A percentile compares a stretch with the other conserved stretches of the same genome.
These are phyloP conservation scores for Quercus aquifolioides DNA, from an alignment of 306 rosid species.

Conservation along the genomic window DNA sequence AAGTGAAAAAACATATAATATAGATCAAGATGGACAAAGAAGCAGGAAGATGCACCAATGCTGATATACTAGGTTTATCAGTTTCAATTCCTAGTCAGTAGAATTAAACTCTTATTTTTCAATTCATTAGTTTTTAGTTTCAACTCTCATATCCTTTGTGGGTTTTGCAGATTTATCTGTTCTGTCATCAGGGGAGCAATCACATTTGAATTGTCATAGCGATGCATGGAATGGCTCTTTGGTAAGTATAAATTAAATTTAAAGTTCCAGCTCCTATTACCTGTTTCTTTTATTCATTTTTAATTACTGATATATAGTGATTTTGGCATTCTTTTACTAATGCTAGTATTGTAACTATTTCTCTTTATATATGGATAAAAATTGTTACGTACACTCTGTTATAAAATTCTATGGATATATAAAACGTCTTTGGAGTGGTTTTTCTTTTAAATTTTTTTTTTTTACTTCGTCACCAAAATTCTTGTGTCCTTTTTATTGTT, in stretches of 20 bases:
- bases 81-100: neutral
- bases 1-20: slow-evolving; percentile 16
- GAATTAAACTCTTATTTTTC: neutral
- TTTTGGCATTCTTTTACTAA: neutral
- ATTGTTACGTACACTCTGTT: no score
- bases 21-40: slow-evolving; percentile 36
- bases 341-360: neutral
- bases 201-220: slow-evolving; percentile 8
- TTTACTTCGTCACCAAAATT: no score
- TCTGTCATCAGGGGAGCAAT: slow-evolving; percentile 5
- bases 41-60: slow-evolving; percentile 20
- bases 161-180: slow-evolving; percentile 34
- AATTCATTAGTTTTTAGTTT: neutral
- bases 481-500: no score
- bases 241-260: slow-evolving; percentile 8
- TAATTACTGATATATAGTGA: no score
- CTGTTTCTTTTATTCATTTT: no score
- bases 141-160: neutral
- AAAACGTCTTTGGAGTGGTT: no score
- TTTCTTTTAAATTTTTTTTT: no score
- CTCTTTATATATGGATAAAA: no score
- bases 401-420: no score
- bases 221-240: slow-evolving; percentile 27
- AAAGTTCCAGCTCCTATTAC: neutral
- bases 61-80: slow-evolving; percentile 29